phyloP scores from a whole-genome alignment of 140 eudicot species.

The Oenanthe javanica region DNA sequence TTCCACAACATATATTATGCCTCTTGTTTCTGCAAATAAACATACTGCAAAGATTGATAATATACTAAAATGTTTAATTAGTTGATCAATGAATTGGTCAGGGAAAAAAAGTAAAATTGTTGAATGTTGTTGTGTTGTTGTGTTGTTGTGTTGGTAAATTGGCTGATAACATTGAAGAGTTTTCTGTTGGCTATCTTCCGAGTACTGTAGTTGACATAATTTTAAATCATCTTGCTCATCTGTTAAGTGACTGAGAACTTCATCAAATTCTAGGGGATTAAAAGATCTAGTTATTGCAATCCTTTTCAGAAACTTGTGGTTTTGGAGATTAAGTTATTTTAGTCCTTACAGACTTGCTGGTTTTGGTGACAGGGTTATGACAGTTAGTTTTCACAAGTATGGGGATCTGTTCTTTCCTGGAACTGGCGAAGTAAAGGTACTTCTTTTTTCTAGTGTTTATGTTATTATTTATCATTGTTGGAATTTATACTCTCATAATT shows the following conservation, averaged over 20 bases:
- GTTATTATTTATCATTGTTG: not conserved
- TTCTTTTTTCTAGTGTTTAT: not conserved
- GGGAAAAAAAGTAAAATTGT: not conserved
- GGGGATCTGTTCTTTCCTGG: constrained; percentile 99
- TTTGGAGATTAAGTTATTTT: not conserved
- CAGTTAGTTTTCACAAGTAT: constrained; percentile 94
- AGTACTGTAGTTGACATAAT: not conserved
- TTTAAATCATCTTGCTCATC: not conserved
- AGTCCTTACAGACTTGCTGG: not conserved
- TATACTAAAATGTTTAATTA: not conserved
- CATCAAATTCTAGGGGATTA: not conserved
- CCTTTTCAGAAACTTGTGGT: not conserved
- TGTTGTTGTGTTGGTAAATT: not conserved
- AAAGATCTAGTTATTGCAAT: not conserved
- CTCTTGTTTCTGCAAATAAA: not conserved
- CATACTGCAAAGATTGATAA: not conserved
- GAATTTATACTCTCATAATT: not conserved
- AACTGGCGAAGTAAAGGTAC: constrained; percentile 95
- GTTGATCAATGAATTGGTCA: not conserved
- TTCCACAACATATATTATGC: not conserved
- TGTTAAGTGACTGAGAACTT: not conserved
- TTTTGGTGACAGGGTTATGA: constrained; percentile 72
- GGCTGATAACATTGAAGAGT: not conserved
- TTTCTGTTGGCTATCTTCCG: not conserved
- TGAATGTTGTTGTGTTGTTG: not conserved